Conservation (phyloP, 257 asterid genomes). For the Cynanchum wilfordii region DNA sequence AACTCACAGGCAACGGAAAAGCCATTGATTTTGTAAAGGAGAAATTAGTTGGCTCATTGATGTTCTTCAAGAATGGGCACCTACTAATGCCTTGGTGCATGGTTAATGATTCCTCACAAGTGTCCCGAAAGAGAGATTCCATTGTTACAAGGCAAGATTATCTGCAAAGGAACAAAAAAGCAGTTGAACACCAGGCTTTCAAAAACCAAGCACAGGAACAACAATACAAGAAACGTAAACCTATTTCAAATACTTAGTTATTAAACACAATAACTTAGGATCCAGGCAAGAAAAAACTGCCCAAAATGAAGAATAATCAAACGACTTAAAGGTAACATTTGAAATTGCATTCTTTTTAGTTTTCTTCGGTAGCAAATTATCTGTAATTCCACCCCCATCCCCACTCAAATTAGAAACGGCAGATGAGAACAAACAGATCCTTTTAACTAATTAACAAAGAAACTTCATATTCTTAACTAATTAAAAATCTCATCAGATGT, state of each 20-base stretch:
- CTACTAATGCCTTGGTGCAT: slow-evolving; percentile 52
- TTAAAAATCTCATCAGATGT: neutral
- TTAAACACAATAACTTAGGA: neutral
- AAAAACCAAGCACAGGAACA: neutral
- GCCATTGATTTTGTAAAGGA: slow-evolving; percentile 62
- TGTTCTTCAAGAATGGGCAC: slow-evolving; percentile 92
- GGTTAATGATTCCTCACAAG: slow-evolving; percentile 47
- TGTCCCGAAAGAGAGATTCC: slow-evolving; percentile 56
- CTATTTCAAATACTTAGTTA: neutral
- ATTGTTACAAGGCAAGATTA: slow-evolving; percentile 37
- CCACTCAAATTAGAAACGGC: neutral
- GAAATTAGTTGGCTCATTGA: slow-evolving; percentile 80
- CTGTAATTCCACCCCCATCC: neutral
- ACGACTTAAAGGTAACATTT: neutral
- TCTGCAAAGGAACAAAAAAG: slow-evolving; percentile 35
- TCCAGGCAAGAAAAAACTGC: neutral
- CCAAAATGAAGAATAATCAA: neutral
- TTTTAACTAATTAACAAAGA: too few species aligned
- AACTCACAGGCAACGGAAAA: slow-evolving; percentile 59
- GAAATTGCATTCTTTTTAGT: neutral
- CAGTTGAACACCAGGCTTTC: slow-evolving; percentile 9
- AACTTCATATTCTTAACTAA: neutral
- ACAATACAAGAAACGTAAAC: neutral
- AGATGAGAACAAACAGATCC: too few species aligned
- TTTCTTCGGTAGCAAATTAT: neutral